Base-by-base conservation (phyloP, 73 alveolate species). In the Stentor roeselii region DNA sequence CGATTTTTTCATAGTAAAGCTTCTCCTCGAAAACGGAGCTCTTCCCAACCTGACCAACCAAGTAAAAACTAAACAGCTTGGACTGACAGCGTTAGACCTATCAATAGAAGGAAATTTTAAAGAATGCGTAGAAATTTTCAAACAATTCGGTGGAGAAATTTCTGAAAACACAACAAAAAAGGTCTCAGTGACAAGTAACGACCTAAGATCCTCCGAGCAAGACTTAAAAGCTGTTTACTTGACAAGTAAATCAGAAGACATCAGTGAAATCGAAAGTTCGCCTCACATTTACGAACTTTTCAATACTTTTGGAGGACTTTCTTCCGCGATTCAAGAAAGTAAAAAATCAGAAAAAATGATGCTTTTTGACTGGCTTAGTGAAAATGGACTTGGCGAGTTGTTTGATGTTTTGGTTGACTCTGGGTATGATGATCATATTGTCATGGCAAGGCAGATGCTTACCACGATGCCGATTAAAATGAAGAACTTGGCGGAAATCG, bases 401-500 rank as follows among this genome's bases (percentile, higher is more conserved):
- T 2, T 27, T 67, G 80, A 34, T n/a, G 80, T 2, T 0, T 34
- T 67, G 41, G n/a, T 21, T 30, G 80, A 67, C 27, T 27, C 15
- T 34, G 80, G 80, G 37, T 67, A 21, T 67, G 80, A 67, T 21
- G 80, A 67, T 40, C 37, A 21, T 21, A 67, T 11, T 21, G 37
- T 21, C 14, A 67, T 67, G n/a, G 37, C 37, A 21, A 32, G 37
- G 41, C 80, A 67, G 41, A 67, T 67, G 80, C 37, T 11, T 67
- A 67, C 42, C 41, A 21, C 80, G 0, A 67, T 67, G n/a, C 80
- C 80, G n/a, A 67, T 67, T 34, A 67, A n/a, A 67, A 34, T 0
- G 34, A 21, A n/a, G 0, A 32, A 67, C 42, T 34, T 67, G 34
- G 21, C 27, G 27, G 37, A 32, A 67, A 67, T 67, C 37, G 80